These are phyloP conservation scores for Trichoderma asperelloides DNA, from an alignment of 495 filamentous ascomycete species.

Conservation along the genomic window DNA sequence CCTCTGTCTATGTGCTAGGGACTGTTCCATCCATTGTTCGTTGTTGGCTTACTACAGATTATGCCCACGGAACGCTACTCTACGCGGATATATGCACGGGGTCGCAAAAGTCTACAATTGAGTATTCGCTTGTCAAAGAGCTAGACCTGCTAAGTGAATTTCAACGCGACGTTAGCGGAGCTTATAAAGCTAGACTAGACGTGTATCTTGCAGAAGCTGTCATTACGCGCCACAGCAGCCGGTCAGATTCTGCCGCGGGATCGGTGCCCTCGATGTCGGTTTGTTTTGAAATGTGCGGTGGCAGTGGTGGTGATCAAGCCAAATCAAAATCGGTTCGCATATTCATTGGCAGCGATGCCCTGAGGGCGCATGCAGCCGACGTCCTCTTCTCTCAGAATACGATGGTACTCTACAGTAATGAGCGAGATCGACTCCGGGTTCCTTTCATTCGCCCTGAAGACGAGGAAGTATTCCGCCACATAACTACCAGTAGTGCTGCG, in stretches of 20 bases:
- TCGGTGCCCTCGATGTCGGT: slow-evolving; percentile 74
- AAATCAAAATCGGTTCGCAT: slow-evolving; percentile 57
- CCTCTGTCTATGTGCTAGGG: slow-evolving; percentile 72
- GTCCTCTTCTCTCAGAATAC: slow-evolving; percentile 85
- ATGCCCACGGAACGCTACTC: slow-evolving; percentile 75
- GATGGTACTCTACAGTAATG: slow-evolving; percentile 77
- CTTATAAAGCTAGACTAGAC: slow-evolving; percentile 60
- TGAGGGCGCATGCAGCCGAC: slow-evolving; percentile 82
- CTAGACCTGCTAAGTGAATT: slow-evolving; percentile 62
- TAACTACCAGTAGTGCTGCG: slow-evolving; percentile 52
- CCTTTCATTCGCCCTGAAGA: slow-evolving; percentile 92
- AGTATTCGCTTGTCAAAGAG: slow-evolving; percentile 60
- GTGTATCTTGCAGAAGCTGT: slow-evolving; percentile 89
- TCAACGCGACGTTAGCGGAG: slow-evolving; percentile 49
- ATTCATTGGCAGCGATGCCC: slow-evolving; percentile 77
- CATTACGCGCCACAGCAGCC: slow-evolving; percentile 63
- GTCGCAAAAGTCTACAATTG: slow-evolving; percentile 74
- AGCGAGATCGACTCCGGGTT: slow-evolving; percentile 79
- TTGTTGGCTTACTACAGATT: slow-evolving; percentile 84
- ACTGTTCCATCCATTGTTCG: slow-evolving; percentile 88
- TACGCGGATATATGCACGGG: slow-evolving; percentile 92
- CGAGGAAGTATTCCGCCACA: slow-evolving; percentile 65
- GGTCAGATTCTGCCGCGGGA: slow-evolving; percentile 61
- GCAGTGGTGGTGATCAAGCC: slow-evolving; percentile 30
- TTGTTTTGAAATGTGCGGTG: slow-evolving; percentile 61